Conservation (phyloP, 805 yeast species). For the Candida xyloterini region DNA sequence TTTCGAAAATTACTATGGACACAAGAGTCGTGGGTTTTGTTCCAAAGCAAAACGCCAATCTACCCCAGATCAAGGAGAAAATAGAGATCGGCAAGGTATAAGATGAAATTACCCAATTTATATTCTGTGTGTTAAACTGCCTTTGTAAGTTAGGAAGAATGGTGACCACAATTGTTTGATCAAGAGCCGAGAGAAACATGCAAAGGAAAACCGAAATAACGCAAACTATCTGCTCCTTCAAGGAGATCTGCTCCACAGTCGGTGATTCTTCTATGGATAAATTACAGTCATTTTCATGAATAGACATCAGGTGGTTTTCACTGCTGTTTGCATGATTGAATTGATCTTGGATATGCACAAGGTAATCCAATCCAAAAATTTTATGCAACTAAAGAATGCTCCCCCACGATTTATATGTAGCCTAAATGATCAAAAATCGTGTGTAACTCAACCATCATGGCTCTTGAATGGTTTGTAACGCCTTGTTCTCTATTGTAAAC, state of each 20-base stretch:
- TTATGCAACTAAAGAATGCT: too few species aligned
- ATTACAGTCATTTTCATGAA: not conserved
- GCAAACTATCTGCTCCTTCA: constrained; percentile 7
- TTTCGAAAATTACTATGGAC: constrained; percentile 53
- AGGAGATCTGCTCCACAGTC: not conserved
- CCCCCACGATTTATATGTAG: too few species aligned
- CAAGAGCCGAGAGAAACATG: constrained; percentile 42
- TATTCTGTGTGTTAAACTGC: constrained; percentile 45
- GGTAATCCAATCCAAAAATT: too few species aligned
- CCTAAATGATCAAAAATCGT: too few species aligned
- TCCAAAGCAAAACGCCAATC: constrained; percentile 54
- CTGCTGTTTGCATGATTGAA: too few species aligned
- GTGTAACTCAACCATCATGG: too few species aligned
- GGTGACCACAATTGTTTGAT: constrained; percentile 57
- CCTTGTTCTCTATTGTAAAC: too few species aligned
- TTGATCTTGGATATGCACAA: too few species aligned
- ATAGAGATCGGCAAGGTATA: constrained; percentile 53
- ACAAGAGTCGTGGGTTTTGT: constrained; percentile 47
- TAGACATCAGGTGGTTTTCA: too few species aligned
- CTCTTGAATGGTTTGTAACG: too few species aligned
- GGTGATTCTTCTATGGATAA: not conserved
- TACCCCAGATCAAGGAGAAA: constrained; percentile 56
- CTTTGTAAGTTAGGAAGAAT: constrained; percentile 47
- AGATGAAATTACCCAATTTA: constrained; percentile 60
- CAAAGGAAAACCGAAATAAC: constrained; percentile 16